Evolutionary conservation across 106 monocot genomes (phyloP).

Genomic region (Allium fistulosum): DNA sequence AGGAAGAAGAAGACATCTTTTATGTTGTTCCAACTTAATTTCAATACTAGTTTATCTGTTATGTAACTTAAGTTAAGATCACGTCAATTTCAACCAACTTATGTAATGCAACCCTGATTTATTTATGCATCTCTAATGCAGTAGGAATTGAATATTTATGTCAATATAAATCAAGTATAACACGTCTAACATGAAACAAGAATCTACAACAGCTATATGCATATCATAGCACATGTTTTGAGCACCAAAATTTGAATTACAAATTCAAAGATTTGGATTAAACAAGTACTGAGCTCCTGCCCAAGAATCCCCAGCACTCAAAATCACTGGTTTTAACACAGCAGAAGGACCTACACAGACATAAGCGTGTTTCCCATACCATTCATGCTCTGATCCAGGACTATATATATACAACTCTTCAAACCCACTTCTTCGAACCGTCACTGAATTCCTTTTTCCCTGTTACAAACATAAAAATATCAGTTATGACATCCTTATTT

Average conservation of each 20-base stretch:
- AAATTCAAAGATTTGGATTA: conserved; percentile 47
- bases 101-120: neutral
- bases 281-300: conserved; percentile 40
- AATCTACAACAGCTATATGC: no score
- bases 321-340: conserved; percentile 18
- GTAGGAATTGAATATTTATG: no score
- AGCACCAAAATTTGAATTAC: no score
- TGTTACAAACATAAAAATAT: conserved; percentile 21
- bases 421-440: conserved; percentile 38
- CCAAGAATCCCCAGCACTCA: conserved; percentile 46
- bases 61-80: neutral
- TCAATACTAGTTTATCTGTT: neutral
- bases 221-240: no score
- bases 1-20: conserved; percentile 16
- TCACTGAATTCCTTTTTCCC: conserved; percentile 58
- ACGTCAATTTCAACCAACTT: neutral
- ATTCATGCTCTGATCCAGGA: conserved; percentile 53
- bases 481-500: neutral
- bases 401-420: conserved; percentile 53
- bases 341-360: conserved; percentile 45
- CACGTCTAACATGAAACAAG: no score
- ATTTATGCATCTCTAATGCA: conserved; percentile 2
- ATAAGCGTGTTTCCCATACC: conserved; percentile 58
- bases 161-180: no score
- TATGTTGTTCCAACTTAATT: conserved; percentile 50